phyloP scores from a whole-genome alignment of 495 filamentous ascomycete species.

The Penicillium odoratum region DNA sequence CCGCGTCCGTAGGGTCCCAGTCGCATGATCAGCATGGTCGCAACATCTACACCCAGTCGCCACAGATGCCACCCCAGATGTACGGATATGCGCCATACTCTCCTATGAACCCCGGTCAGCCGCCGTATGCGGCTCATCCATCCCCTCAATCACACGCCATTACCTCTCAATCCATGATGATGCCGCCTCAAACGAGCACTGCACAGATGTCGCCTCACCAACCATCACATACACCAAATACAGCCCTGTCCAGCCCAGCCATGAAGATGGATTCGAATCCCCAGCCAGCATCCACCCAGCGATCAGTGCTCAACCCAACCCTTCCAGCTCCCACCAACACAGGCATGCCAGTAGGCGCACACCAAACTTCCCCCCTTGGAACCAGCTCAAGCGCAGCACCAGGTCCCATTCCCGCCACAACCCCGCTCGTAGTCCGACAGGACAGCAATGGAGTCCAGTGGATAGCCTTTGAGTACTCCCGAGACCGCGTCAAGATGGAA shows the following conservation, averaged over 20 bases:
- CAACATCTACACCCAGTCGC: slow-evolving; percentile 77
- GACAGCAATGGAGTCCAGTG: slow-evolving; percentile 97
- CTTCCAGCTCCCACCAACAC: slow-evolving; percentile 48
- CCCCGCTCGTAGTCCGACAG: slow-evolving; percentile 89
- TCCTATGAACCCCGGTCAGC: slow-evolving; percentile 66
- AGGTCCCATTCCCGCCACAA: slow-evolving; percentile 98
- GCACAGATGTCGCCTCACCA: slow-evolving; percentile 57
- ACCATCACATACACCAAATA: slow-evolving; percentile 41
- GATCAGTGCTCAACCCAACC: slow-evolving; percentile 42
- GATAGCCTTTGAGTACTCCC: slow-evolving; percentile 98
- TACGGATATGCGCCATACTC: slow-evolving; percentile 77
- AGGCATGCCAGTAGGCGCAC: slow-evolving; percentile 53
- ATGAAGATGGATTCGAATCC: slow-evolving; percentile 47
- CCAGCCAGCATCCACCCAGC: slow-evolving; percentile 41
- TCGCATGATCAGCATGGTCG: slow-evolving; percentile 83
- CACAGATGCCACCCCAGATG: slow-evolving; percentile 72
- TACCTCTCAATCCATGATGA: slow-evolving; percentile 61
- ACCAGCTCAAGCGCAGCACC: slow-evolving; percentile 88
- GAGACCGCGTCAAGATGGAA: slow-evolving; percentile 98
- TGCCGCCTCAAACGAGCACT: slow-evolving; percentile 66
- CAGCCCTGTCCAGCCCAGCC: slow-evolving; percentile 35
- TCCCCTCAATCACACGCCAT: slow-evolving; percentile 65
- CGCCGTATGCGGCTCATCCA: slow-evolving; percentile 74
- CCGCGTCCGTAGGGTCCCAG: slow-evolving; percentile 92
- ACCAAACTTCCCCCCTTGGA: slow-evolving; percentile 39